These are phyloP conservation scores for Ophiostoma australiae DNA, from an alignment of 2,329 filamentous ascomycete genomes.

Conservation along the genomic window DNA sequence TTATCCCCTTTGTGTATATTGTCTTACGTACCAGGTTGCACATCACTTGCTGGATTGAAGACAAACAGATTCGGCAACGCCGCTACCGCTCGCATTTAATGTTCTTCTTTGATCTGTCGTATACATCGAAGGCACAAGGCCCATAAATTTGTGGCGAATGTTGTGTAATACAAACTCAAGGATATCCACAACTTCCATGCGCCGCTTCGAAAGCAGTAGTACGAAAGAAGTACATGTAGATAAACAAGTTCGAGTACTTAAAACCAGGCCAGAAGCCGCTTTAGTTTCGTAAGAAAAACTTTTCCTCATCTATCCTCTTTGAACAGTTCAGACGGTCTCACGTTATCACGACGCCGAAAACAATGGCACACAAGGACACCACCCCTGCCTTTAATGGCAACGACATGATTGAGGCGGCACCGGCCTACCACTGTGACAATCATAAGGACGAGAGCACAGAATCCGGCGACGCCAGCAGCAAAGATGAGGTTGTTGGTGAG, in stretches of 20 bases:
- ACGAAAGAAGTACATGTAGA: not conserved
- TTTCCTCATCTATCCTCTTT: not conserved
- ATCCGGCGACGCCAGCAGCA: not conserved
- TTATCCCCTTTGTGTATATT: not conserved
- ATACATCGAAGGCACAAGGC: not conserved
- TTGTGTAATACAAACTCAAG: conserved; percentile 16
- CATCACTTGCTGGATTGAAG: not conserved
- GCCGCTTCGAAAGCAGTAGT: not conserved
- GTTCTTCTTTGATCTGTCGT: not conserved
- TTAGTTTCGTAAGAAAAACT: not conserved
- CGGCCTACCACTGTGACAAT: not conserved
- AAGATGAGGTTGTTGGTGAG: conserved; percentile 11
- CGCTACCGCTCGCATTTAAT: not conserved
- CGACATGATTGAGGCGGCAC: conserved; percentile 4
- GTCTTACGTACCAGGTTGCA: conserved; percentile 1
- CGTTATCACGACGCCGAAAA: not conserved
- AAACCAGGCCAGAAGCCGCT: not conserved
- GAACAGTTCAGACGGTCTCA: not conserved
- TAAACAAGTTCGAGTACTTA: not conserved
- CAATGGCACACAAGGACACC: not conserved
- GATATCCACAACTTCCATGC: not conserved
- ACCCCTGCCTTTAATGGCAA: not conserved
- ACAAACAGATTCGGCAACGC: conserved; percentile 5
- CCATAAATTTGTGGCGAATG: conserved; percentile 14
- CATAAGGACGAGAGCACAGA: conserved; percentile 11